Percentiles rank a stretch among this genome's conserved stretches.
These are phyloP conservation scores for Globisporangium megalacanthum DNA, from an alignment of 352 stramenopile genomes.

Conservation along the genomic window DNA sequence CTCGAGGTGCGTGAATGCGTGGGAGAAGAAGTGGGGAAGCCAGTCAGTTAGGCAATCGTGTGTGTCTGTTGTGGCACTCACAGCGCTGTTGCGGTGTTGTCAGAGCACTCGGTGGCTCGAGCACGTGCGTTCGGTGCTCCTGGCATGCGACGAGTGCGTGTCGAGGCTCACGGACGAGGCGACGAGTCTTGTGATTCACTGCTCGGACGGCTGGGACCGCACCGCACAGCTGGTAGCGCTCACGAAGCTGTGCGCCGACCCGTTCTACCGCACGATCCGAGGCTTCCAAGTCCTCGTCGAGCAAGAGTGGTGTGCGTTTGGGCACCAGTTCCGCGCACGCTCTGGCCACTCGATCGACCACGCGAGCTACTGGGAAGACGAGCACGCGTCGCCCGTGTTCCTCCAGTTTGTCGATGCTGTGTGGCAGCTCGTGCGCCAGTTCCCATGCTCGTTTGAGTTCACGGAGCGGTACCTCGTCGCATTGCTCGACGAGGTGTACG, in stretches of 20 bases:
- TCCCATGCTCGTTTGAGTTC: slow-evolving; percentile 98
- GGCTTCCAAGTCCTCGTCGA: slow-evolving; percentile 97
- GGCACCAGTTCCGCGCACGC: slow-evolving; percentile 96
- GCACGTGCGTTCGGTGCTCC: slow-evolving; percentile 69
- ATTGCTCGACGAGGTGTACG: slow-evolving; percentile 95
- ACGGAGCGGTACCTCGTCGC: slow-evolving; percentile 91
- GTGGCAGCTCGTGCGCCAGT: slow-evolving; percentile 96
- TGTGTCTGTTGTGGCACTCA: neutral
- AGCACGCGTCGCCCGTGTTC: slow-evolving; percentile 97
- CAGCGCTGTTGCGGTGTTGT: slow-evolving; percentile 4
- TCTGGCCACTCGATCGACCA: slow-evolving; percentile 56
- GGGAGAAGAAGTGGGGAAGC: too few species aligned
- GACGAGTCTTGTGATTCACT: slow-evolving; percentile 97
- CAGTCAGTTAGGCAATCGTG: neutral
- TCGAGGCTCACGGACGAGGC: slow-evolving; percentile 80
- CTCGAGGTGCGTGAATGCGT: slow-evolving; percentile 60
- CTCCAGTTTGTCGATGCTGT: slow-evolving; percentile 98
- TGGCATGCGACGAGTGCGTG: slow-evolving; percentile 92
- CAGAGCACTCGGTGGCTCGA: slow-evolving; percentile 77
- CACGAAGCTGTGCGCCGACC: slow-evolving; percentile 96
- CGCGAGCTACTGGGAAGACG: slow-evolving; percentile 90
- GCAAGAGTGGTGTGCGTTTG: slow-evolving; percentile 99
- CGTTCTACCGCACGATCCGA: slow-evolving; percentile 94
- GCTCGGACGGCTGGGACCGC: slow-evolving; percentile 98
- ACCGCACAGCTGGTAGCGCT: slow-evolving; percentile 95